Conservation (phyloP, 2,329 filamentous ascomycete species). For the Emergomyces pasteurianus region DNA sequence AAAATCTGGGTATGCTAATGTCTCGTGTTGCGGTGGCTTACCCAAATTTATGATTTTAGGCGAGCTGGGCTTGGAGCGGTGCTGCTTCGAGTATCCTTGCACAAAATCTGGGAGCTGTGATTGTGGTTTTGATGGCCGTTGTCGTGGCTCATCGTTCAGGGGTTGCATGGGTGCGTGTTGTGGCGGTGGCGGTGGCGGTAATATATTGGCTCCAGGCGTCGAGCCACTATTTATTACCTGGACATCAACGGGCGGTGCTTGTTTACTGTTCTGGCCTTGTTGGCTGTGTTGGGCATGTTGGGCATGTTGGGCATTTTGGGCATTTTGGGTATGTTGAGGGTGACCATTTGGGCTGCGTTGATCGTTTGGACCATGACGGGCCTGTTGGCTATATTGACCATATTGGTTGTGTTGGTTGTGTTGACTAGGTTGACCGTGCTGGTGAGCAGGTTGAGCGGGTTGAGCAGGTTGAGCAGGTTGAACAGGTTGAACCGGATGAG, state of each 20-base stretch:
- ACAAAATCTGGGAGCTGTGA: neutral
- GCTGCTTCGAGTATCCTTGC: neutral
- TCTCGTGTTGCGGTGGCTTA: slow-evolving; percentile 5
- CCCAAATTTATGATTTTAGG: slow-evolving; percentile 9
- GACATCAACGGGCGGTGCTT: neutral
- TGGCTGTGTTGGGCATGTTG: neutral
- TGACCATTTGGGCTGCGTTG: no score
- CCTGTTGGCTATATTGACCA: no score
- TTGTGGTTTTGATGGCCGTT: neutral
- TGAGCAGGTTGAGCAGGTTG: neutral
- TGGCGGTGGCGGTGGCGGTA: neutral
- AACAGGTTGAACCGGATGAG: neutral
- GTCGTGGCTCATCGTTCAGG: neutral
- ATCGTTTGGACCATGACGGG: no score
- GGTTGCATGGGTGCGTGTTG: neutral
- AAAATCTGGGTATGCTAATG: slow-evolving; percentile 8
- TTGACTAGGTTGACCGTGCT: no score
- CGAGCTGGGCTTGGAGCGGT: neutral
- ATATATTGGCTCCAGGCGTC: neutral
- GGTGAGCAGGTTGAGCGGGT: no score
- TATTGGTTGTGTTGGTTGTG: no score
- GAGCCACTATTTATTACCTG: neutral
- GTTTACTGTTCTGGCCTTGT: neutral
- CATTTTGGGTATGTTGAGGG: neutral
- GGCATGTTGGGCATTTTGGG: neutral